Base-by-base conservation (phyloP, 1,139 yeast genomes). In the Hansenula lynferdii region DNA sequence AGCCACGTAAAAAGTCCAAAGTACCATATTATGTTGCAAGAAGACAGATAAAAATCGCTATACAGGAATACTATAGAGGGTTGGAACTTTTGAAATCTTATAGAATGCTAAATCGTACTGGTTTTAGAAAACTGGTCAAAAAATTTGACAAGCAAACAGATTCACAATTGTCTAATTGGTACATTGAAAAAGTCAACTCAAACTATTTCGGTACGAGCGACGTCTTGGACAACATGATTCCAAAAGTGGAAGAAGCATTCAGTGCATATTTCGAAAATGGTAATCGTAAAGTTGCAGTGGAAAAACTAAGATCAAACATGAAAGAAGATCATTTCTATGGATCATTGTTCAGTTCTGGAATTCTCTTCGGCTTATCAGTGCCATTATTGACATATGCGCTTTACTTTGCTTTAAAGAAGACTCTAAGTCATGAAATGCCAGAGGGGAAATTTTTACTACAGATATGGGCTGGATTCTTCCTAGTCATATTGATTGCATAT, bases 391-490 rank as follows among this genome's bases (percentile, higher is more conserved):
- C 48, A 3, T 56, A 56, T 40, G 58, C 77, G 0, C 31, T 71
- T 8, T 52, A 52, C 28, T 39, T 56, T 18, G 64, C 63, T 1
- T 44, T 62, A 15, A 58, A 60, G 17, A 53, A 62, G 14, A 40
- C 57, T 2, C 17, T 56, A 0, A 39, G 43, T 9, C 62, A 66
- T 1, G 57, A 60, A 3, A 56, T 75, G 14, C 75, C 77, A 1
- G 80, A 75, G 45, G 85, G 80, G 0, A 64, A 62, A 35, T 81
- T 63, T 43, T 56, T 90, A 42, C 61, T 92, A 35, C 97, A 94
- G 53, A 71, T 92, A 5, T 92, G 96, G 96, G 97, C 82, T 6
- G 97, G 97, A 1, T 87, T 87, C 58, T 76, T 89, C 48, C 56
- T 89, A 41, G 60, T 83, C 6, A 67, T 74, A 31, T 51, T 89